Conservation (phyloP, 345 rosid genomes). For the Cardamine occulta region DNA sequence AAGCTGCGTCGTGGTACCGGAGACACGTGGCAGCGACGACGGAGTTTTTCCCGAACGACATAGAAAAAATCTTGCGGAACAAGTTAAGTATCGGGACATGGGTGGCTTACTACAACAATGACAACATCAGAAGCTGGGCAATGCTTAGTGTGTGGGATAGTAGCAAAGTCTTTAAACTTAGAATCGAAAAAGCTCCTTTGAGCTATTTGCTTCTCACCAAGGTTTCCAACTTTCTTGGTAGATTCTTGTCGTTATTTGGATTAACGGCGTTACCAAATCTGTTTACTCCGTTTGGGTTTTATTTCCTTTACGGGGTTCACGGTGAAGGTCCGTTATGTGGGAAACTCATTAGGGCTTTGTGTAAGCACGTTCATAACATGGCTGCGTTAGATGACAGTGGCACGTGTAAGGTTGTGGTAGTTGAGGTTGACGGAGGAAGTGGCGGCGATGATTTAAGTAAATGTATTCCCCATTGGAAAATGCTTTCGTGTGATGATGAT, state of each 20-base stretch:
- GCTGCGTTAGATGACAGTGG: slow-evolving; percentile 49
- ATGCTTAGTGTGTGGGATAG: slow-evolving; percentile 86
- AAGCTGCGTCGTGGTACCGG: slow-evolving; percentile 59
- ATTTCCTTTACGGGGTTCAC: slow-evolving; percentile 74
- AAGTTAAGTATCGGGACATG: slow-evolving; percentile 82
- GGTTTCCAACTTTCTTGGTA: slow-evolving; percentile 50
- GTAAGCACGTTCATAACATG: slow-evolving; percentile 66
- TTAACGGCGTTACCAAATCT: slow-evolving; percentile 61
- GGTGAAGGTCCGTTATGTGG: slow-evolving; percentile 59
- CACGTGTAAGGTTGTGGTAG: slow-evolving; percentile 63
- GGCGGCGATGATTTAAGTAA: slow-evolving; percentile 42
- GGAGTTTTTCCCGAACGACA: slow-evolving; percentile 76
- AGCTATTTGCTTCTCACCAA: slow-evolving; percentile 58
- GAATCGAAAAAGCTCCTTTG: slow-evolving; percentile 62
- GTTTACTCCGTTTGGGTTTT: slow-evolving; percentile 69
- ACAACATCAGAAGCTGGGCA: slow-evolving; percentile 59
- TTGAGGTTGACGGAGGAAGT: slow-evolving; percentile 59
- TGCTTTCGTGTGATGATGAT: slow-evolving; percentile 78
- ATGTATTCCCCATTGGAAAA: slow-evolving; percentile 74
- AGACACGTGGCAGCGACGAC: slow-evolving; percentile 52
- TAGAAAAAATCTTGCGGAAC: slow-evolving; percentile 58
- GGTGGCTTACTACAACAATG: slow-evolving; percentile 57
- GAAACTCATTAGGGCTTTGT: slow-evolving; percentile 57
- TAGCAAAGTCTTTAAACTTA: slow-evolving; percentile 68
- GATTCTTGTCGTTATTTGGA: slow-evolving; percentile 56